phyloP scores from a whole-genome alignment of 805 yeast species.

The Starmerella floris region DNA sequence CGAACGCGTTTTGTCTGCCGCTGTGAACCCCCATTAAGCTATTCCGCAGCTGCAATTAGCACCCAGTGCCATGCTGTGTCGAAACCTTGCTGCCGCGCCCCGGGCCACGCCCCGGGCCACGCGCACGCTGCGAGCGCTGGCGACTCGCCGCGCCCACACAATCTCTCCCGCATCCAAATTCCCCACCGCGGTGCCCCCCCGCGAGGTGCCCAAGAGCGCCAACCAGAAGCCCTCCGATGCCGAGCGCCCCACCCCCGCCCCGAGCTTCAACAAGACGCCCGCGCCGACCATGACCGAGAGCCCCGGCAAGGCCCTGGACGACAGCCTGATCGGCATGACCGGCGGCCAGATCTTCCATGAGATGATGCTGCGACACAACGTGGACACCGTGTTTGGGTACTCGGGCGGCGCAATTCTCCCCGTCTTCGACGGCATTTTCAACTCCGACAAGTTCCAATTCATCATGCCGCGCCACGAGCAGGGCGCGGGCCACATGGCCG shows the following conservation, averaged over 20 bases:
- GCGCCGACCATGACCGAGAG: slow-evolving; percentile 1
- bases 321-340: slow-evolving; percentile 85
- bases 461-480: slow-evolving; percentile 95
- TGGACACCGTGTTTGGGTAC: slow-evolving; percentile 92
- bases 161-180: slow-evolving; percentile 16
- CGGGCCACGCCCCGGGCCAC: no score
- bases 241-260: slow-evolving; percentile 28
- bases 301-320: slow-evolving; percentile 28
- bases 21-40: no score
- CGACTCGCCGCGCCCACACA: no score
- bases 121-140: no score
- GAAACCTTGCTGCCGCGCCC: no score
- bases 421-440: slow-evolving; percentile 91
- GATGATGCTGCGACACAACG: slow-evolving; percentile 94
- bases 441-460: slow-evolving; percentile 77
- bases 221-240: background rate
- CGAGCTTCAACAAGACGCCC: slow-evolving; percentile 25
- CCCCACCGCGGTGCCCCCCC: slow-evolving; percentile 2
- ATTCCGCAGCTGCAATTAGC: no score
- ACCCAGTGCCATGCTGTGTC: no score
- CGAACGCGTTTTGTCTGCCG: no score
- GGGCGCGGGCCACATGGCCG: slow-evolving; percentile 99
- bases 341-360: slow-evolving; percentile 98
- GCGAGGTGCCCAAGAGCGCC: slow-evolving; percentile 14
- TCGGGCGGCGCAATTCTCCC: slow-evolving; percentile 99